A percentile compares a stretch with the other conserved stretches of the same genome.
Evolutionary conservation across 345 rosid species (phyloP).

Genomic region (Isatis tinctoria): DNA sequence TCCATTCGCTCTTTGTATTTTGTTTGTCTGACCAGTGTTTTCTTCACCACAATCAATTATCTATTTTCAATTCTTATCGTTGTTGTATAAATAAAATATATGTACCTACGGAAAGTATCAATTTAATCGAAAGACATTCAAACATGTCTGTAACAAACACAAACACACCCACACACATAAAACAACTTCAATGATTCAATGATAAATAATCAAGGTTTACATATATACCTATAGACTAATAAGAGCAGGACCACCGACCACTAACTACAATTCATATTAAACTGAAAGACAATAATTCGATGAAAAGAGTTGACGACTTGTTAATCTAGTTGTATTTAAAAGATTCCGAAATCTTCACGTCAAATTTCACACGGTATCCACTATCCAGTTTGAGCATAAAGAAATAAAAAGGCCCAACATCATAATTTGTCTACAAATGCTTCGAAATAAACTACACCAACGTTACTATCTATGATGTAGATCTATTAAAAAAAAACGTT

Average conservation of each 20-base stretch:
- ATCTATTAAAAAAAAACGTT: background rate
- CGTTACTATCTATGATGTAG: background rate
- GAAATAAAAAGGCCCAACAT: conserved; percentile 13
- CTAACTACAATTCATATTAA: conserved; percentile 9
- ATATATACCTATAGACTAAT: background rate
- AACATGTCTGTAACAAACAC: background rate
- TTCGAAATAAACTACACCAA: background rate
- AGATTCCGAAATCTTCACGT: conserved; percentile 10
- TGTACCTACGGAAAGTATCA: background rate
- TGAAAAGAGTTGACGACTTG: conserved; percentile 31
- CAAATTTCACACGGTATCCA: background rate
- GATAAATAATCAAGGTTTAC: background rate
- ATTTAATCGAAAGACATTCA: background rate
- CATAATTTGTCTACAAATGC: background rate
- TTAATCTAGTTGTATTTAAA: conserved; percentile 26
- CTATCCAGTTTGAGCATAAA: conserved; percentile 5
- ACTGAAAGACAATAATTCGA: conserved; percentile 16
- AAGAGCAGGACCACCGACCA: conserved; percentile 28
- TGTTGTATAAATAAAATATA: background rate
- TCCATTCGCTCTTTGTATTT: background rate
- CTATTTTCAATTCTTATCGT: background rate
- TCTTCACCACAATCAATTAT: background rate
- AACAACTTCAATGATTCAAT: background rate
- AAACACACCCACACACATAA: background rate
- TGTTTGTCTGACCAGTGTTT: background rate